Evolutionary conservation across 768 basidiomycete species (phyloP).

Genomic region (Piloderma croceum): DNA sequence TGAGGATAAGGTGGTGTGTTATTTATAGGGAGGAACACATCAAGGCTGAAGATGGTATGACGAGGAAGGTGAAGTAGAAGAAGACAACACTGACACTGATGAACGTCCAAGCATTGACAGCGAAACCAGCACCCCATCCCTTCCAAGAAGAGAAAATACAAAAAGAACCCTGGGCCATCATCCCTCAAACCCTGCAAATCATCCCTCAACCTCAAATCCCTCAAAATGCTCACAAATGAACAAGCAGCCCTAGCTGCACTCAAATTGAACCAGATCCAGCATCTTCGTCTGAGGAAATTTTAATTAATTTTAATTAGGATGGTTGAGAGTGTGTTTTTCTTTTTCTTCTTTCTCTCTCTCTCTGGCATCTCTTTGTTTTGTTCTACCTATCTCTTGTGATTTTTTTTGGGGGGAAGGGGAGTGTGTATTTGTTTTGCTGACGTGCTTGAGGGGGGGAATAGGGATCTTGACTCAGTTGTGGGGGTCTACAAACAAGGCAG

Average conservation of each 20-base stretch:
- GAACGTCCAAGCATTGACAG: constrained; percentile 36
- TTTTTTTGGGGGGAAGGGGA: too few species aligned
- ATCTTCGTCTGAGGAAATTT: constrained; percentile 70
- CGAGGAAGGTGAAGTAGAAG: constrained; percentile 40
- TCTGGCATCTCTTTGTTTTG: too few species aligned
- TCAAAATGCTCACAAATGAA: constrained; percentile 65
- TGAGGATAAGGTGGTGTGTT: too few species aligned
- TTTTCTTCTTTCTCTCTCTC: too few species aligned
- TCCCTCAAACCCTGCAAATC: constrained; percentile 60
- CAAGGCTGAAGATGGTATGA: constrained; percentile 48
- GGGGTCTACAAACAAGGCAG: constrained; percentile 79
- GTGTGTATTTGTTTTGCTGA: too few species aligned
- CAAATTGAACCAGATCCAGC: constrained; percentile 58
- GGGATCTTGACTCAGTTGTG: constrained; percentile 70
- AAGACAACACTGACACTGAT: constrained; percentile 29
- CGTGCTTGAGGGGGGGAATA: too few species aligned
- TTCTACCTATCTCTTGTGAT: too few species aligned
- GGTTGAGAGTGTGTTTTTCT: constrained; percentile 44
- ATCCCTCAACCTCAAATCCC: constrained; percentile 62
- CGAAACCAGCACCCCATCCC: constrained; percentile 32
- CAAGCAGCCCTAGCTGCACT: constrained; percentile 66
- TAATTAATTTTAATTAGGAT: constrained; percentile 83
- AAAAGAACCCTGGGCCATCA: constrained; percentile 37
- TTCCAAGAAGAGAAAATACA: constrained; percentile 28
- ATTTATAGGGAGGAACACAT: constrained; percentile 21